Conservation (phyloP, 2,329 filamentous ascomycete species). For the Pseudocercospora eumusae region DNA sequence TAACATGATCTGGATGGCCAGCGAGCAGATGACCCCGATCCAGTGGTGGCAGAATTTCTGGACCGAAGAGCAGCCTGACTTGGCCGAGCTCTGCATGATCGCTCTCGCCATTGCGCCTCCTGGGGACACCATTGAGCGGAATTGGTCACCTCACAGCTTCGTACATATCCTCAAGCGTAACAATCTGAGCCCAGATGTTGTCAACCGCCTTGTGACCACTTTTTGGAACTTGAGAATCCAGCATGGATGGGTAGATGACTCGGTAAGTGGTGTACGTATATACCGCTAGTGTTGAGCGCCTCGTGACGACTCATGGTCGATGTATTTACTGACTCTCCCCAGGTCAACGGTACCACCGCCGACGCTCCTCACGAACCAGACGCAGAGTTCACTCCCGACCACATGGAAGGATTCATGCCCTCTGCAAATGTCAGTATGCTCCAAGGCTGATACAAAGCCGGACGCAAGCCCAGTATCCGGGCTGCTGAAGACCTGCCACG, state of each 20-base stretch:
- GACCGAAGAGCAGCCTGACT: constrained; percentile 29
- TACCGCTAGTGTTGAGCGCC: not conserved
- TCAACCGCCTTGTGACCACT: constrained; percentile 27
- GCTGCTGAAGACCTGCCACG: not conserved
- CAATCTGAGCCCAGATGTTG: constrained; percentile 26
- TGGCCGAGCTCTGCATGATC: constrained; percentile 31
- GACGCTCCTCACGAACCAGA: constrained; percentile 18
- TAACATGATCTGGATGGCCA: constrained; percentile 32
- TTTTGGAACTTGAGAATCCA: constrained; percentile 32
- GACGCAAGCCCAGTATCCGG: not conserved
- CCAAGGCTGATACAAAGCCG: not conserved
- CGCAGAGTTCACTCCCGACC: constrained; percentile 24
- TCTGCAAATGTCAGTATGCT: constrained; percentile 9
- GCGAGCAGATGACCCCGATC: constrained; percentile 30
- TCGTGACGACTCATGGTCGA: too few relatives aligned
- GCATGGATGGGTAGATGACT: constrained; percentile 33
- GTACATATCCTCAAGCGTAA: constrained; percentile 31
- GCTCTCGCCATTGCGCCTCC: constrained; percentile 26
- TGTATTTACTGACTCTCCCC: not conserved
- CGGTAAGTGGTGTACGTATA: not conserved
- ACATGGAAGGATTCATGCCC: constrained; percentile 22
- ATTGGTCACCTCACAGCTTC: constrained; percentile 32
- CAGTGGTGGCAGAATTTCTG: constrained; percentile 34
- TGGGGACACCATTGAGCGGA: constrained; percentile 28
- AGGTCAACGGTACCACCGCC: not conserved